Conservation (phyloP, 2,329 filamentous ascomycete genomes). For the Bipolaris cookei region DNA sequence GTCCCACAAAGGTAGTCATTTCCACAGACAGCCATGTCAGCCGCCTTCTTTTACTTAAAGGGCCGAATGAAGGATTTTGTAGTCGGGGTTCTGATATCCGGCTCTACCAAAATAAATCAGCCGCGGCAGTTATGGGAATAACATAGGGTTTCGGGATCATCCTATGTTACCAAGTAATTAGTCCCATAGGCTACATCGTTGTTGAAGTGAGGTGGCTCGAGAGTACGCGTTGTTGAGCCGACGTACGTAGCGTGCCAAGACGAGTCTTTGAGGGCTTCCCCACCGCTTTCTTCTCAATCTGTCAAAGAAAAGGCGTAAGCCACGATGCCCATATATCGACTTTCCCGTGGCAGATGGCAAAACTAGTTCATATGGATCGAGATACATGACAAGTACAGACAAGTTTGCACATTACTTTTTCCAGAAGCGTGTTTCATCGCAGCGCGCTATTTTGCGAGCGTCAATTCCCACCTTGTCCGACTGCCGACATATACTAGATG, state of each 20-base stretch:
- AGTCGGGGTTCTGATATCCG: background rate
- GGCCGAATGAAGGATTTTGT: background rate
- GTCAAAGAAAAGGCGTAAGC: constrained; percentile 2
- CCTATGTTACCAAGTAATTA: background rate
- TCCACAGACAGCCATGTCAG: background rate
- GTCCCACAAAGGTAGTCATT: constrained; percentile 6
- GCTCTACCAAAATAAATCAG: background rate
- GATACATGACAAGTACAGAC: background rate
- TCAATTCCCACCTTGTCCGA: background rate
- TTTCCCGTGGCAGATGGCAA: background rate
- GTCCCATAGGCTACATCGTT: background rate
- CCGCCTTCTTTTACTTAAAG: background rate
- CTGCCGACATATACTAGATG: background rate
- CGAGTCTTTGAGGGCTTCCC: background rate
- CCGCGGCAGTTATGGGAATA: too few relatives aligned
- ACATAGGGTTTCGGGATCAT: background rate
- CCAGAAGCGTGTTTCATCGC: constrained; percentile 9
- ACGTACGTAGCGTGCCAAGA: constrained; percentile 11
- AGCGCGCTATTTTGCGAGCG: background rate
- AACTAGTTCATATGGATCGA: background rate
- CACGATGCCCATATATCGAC: background rate
- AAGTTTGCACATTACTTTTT: constrained; percentile 10
- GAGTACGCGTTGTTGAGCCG: constrained; percentile 6
- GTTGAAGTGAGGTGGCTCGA: background rate
- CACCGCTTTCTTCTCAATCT: constrained; percentile 1